These are phyloP conservation scores for Porogramme epimiltina DNA, from an alignment of 1,284 basidiomycete genomes.

Conservation along the genomic window DNA sequence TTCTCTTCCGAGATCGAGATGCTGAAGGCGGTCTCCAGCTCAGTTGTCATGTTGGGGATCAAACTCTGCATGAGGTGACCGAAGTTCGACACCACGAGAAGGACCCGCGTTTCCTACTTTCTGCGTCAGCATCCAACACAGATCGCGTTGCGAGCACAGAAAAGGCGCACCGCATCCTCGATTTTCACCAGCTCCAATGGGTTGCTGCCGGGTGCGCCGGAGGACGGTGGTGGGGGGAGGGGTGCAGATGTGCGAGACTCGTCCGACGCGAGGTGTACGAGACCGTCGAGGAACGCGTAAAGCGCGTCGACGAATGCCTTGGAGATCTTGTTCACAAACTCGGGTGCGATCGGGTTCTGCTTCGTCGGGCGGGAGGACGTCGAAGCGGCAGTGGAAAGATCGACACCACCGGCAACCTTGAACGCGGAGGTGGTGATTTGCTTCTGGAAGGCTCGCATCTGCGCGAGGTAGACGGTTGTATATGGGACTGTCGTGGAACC, in stretches of 20 bases:
- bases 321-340: constrained; percentile 74
- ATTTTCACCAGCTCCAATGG: constrained; percentile 61
- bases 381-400: constrained; percentile 45
- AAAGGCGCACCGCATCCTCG: constrained; percentile 54
- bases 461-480: constrained; percentile 68
- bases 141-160: not conserved
- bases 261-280: constrained; percentile 82
- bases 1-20: constrained; percentile 78
- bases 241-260: constrained; percentile 52
- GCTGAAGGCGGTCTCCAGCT: constrained; percentile 81
- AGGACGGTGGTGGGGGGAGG: constrained; percentile 31
- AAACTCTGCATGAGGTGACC: constrained; percentile 70
- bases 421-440: constrained; percentile 81
- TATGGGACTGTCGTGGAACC: constrained; percentile 58
- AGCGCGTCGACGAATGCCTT: constrained; percentile 88
- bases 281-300: constrained; percentile 89
- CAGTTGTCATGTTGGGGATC: constrained; percentile 81
- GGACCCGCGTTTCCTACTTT: constrained; percentile 80
- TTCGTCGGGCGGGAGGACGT: constrained; percentile 50
- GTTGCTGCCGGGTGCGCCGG: constrained; percentile 40
- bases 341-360: constrained; percentile 58
- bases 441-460: constrained; percentile 84
- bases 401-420: constrained; percentile 83
- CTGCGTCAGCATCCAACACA: not conserved
- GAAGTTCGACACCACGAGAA: constrained; percentile 92